phyloP scores from a whole-genome alignment of 2,329 filamentous ascomycete genomes.

The Cytospora paraplurivora region DNA sequence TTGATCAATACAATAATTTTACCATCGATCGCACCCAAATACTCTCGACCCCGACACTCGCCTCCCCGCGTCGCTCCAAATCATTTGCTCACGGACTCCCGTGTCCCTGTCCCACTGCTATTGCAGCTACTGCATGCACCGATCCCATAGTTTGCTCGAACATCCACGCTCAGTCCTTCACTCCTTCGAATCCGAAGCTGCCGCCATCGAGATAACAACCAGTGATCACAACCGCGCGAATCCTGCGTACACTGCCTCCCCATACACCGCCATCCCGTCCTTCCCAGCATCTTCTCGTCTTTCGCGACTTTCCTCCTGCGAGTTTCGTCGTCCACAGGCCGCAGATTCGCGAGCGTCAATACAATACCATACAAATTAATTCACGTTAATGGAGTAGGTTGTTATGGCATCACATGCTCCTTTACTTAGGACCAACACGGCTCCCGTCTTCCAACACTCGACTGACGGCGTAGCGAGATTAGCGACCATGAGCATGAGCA shows the following conservation, averaged over 20 bases:
- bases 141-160: constrained; percentile 26
- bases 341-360: constrained; percentile 17
- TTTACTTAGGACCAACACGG: constrained; percentile 60
- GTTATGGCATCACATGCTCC: constrained; percentile 59
- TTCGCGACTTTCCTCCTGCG: constrained; percentile 14
- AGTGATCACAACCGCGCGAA: neutral
- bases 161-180: constrained; percentile 18
- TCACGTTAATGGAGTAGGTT: constrained; percentile 37
- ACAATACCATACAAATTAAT: constrained; percentile 13
- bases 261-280: constrained; percentile 2
- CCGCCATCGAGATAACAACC: neutral
- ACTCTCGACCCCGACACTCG: constrained; percentile 3
- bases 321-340: constrained; percentile 11
- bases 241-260: neutral
- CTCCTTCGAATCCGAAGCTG: constrained; percentile 14
- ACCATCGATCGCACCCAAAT: neutral
- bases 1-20: neutral
- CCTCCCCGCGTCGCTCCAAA: constrained; percentile 26
- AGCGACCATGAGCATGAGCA: constrained; percentile 55
- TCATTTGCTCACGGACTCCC: constrained; percentile 21
- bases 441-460: constrained; percentile 55
- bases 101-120: constrained; percentile 17
- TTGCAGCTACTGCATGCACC: constrained; percentile 18
- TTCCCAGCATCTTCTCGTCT: constrained; percentile 13
- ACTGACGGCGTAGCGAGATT: constrained; percentile 50